These are phyloP conservation scores for Myochromella boudieri DNA, from an alignment of 768 basidiomycete species.

Conservation along the genomic window DNA sequence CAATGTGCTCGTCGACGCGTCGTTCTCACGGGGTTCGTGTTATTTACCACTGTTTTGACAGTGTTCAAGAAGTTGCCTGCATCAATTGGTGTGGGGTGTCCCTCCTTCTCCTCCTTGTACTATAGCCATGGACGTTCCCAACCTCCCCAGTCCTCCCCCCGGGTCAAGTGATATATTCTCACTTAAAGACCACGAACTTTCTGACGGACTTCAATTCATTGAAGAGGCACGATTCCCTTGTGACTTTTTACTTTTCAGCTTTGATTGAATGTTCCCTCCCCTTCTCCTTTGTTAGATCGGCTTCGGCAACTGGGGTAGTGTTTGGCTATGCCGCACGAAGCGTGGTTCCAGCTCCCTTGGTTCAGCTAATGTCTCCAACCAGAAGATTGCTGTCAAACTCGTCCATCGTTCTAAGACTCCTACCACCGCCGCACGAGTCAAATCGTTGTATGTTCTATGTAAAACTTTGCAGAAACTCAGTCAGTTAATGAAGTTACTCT, in stretches of 20 bases:
- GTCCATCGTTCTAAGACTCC: conserved; percentile 85
- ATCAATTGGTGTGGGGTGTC: conserved; percentile 14
- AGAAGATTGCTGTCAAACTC: conserved; percentile 87
- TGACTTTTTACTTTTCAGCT: no score
- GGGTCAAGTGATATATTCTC: conserved; percentile 67
- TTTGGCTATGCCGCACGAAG: conserved; percentile 77
- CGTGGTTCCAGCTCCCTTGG: conserved; percentile 32
- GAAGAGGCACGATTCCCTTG: conserved; percentile 65
- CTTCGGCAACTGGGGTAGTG: conserved; percentile 91
- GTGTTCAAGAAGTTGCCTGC: conserved; percentile 33
- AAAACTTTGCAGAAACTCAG: background rate
- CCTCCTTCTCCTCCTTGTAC: conserved; percentile 41
- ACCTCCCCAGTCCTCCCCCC: conserved; percentile 28
- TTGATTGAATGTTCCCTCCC: no score
- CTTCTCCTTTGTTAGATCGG: conserved; percentile 59
- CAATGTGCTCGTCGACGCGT: conserved; percentile 12
- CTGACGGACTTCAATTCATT: conserved; percentile 70
- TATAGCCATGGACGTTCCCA: conserved; percentile 41
- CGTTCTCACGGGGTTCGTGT: conserved; percentile 18
- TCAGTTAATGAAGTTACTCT: conserved; percentile 6
- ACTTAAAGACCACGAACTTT: conserved; percentile 69
- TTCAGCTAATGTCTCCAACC: conserved; percentile 37
- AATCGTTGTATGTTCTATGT: conserved; percentile 65
- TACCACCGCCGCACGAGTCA: conserved; percentile 86
- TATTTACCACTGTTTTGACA: conserved; percentile 38